Base-by-base conservation (phyloP, 306 rosid genomes). In the Canavalia ensiformis region DNA sequence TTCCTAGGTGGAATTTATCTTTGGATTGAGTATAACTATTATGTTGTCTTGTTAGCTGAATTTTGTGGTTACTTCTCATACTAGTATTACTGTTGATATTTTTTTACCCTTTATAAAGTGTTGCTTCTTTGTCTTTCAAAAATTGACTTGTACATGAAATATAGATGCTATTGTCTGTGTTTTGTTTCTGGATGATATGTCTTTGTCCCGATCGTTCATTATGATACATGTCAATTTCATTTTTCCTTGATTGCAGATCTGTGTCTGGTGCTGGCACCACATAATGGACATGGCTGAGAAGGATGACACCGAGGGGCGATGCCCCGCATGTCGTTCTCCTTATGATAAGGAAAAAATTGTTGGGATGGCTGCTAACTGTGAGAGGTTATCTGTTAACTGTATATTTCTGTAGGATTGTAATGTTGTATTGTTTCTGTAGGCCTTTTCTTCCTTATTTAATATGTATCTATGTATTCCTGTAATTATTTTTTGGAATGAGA, bases 221-320 rank as follows among this genome's bases (percentile, higher is more conserved):
- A 50, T 65, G 29, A 73, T 41, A 34, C 34, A 73, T 84, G 72
- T 66, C 66, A 52, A 64, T 80, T 72, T 81, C 54, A 59, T 57
- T 39, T 37, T 39, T 81, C 54, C 65, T 75, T 80, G 56, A 73
- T 81, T 52, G 70, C 87, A 96, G 99, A 90, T 96, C 79, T 96
- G 99, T 90, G 99, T 96, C 74, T 96, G 99, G 99, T 96, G 99
- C 83, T 96, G 99, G 98, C 98, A 96, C 87, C 99, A 96, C 87
- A 88, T 96, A 71, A 90, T 96, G 92, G 97, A 84, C 68, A 92
- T 96, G 95, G 99, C 98, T 18, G 97, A 93, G 91, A 95, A 95
- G 97, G 97, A 95, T 87, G 96, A 88, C 63, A 86, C 99, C 0
- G 99, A 90, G 72, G 99, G 99, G 82, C 92, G 94, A 81, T 95